These are phyloP conservation scores for Pisolithus thermaeus DNA, from an alignment of 1,284 basidiomycete genomes.

Conservation along the genomic window DNA sequence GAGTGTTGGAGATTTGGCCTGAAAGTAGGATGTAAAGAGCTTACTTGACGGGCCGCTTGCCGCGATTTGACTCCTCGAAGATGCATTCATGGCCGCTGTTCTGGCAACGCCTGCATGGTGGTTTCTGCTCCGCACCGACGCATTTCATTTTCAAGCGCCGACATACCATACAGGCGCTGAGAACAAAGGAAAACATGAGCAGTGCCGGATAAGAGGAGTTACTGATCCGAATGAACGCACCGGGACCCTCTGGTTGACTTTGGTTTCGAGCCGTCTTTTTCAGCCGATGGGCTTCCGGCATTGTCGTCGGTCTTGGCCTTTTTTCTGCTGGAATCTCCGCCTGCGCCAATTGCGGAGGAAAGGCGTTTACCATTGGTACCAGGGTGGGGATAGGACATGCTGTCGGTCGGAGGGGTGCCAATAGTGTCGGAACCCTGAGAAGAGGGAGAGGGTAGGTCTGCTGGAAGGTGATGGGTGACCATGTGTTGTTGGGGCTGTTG, in stretches of 20 bases:
- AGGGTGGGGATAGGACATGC: conserved; percentile 44
- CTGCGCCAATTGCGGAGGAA: conserved; percentile 41
- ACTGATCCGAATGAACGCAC: conserved; percentile 37
- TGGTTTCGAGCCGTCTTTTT: conserved; percentile 65
- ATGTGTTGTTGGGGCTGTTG: conserved; percentile 37
- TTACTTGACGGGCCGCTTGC: conserved; percentile 86
- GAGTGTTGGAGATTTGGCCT: conserved; percentile 28
- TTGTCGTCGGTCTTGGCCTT: conserved; percentile 52
- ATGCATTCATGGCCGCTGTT: conserved; percentile 86
- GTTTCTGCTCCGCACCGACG: conserved; percentile 87
- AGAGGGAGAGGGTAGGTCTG: conserved; percentile 58
- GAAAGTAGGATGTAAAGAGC: conserved; percentile 21
- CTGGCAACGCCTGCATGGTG: conserved; percentile 83
- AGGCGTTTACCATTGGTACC: conserved; percentile 64
- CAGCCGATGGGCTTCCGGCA: conserved; percentile 43
- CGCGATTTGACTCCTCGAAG: conserved; percentile 92
- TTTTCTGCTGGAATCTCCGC: conserved; percentile 45
- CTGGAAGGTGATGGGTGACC: conserved; percentile 41
- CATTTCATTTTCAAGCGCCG: conserved; percentile 98
- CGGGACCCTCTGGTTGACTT: conserved; percentile 85
- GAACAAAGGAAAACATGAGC: conserved; percentile 4
- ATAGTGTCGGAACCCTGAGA: conserved; percentile 70
- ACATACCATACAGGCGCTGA: conserved; percentile 89
- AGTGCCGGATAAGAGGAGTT: neutral
- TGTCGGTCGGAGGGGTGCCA: conserved; percentile 64